Evolutionary conservation across 2,329 filamentous ascomycete species (phyloP).

Genomic region (Penicillium sp.): DNA sequence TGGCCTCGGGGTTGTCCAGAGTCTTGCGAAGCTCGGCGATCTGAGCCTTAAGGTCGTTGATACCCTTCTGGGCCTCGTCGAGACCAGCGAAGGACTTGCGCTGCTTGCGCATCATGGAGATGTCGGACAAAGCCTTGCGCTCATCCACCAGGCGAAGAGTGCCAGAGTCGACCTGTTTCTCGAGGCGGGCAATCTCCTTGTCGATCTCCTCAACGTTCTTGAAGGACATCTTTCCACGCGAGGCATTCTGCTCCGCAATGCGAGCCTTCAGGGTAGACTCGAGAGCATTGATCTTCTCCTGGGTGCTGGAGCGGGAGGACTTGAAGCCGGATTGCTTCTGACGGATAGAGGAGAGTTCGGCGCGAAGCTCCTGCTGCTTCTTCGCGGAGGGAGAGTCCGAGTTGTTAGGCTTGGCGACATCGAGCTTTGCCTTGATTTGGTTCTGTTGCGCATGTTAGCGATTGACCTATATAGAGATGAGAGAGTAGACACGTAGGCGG

Average conservation of each 20-base stretch:
- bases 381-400: constrained; percentile 77
- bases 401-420: constrained; percentile 76
- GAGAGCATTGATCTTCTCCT: constrained; percentile 88
- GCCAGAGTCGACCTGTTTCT: constrained; percentile 82
- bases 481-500: background rate
- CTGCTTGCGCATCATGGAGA: constrained; percentile 78
- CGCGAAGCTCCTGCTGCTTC: constrained; percentile 79
- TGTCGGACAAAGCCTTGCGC: constrained; percentile 85
- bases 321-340: constrained; percentile 87
- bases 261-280: constrained; percentile 85
- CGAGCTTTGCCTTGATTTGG: constrained; percentile 82
- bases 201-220: constrained; percentile 88
- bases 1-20: constrained; percentile 87
- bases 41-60: constrained; percentile 81
- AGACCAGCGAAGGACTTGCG: constrained; percentile 88
- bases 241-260: constrained; percentile 81
- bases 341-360: constrained; percentile 78
- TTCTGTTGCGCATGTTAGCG: constrained; percentile 61
- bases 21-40: constrained; percentile 85
- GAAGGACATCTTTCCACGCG: constrained; percentile 75
- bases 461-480: constrained; percentile 7
- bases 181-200: constrained; percentile 72
- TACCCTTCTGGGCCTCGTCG: constrained; percentile 81
- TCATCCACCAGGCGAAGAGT: constrained; percentile 96
- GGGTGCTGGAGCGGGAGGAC: constrained; percentile 70